Base-by-base conservation (phyloP, 306 rosid species). In the Myrica gale region DNA sequence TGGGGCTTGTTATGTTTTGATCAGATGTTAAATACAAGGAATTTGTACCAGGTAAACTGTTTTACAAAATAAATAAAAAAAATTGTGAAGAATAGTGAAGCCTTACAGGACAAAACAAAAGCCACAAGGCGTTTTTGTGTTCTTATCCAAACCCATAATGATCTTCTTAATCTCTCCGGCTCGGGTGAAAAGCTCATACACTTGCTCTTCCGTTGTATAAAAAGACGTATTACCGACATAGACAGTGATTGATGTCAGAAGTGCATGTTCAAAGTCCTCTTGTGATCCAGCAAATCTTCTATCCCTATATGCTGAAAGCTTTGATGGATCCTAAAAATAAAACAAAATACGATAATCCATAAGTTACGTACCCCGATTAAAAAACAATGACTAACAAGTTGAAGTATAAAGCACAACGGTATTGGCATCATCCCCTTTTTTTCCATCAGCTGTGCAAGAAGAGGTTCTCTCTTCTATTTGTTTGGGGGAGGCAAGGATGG, bases 81-180 rank as follows among this genome's bases (percentile, higher is more conserved):
- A 73, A 44, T 45, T 57, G 58, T 45, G 32, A 78, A 57, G 71
- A 66, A 42, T 70, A 75, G 67, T 1, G 48, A 26, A 63, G 21
- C 7, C 95, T 87, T 85, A 94, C 98, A 89, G 72, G 70, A 90
- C 93, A 77, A 91, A 94, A 84, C 97, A 91, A 76, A 94, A 94
- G 41, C 98, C 97, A 17, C 97, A 94, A 15, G 98, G 98, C 0
- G 97, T 94, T 85, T 95, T 90, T 0, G 98, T 52, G 83, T 95
- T 95, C 89, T 95, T 95, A 75, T 95, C 98, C 96, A 95, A 88
- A 19, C 98, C 98, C 98, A 95, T 92, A 56, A 92, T 92, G 20
- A 95, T 92, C 86, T 92, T 95, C 86, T 95, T 95, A 20, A 95
- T 82, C 88, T 95, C 98, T 47, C 98, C 98, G 54, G 95, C 91